A percentile compares a stretch with the other conserved stretches of the same genome.
phyloP scores from a whole-genome alignment of 2,329 filamentous ascomycete species.

The Fusarium nanum region DNA sequence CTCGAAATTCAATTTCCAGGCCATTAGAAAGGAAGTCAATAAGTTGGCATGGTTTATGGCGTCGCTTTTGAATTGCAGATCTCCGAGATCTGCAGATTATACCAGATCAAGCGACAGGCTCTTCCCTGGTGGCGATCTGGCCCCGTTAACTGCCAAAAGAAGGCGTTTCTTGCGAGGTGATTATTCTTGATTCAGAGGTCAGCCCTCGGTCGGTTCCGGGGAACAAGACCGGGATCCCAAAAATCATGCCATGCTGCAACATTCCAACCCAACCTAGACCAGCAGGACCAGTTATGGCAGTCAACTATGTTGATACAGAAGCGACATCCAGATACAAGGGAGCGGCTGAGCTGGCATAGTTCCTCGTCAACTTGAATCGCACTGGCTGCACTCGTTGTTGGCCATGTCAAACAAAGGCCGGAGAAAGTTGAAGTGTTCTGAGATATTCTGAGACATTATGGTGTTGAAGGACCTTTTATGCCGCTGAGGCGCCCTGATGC shows the following conservation, averaged over 20 bases:
- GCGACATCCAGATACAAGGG: slow-evolving; percentile 2
- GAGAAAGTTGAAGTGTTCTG: slow-evolving; percentile 2
- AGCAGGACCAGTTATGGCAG: background rate
- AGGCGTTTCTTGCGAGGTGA: slow-evolving; percentile 1
- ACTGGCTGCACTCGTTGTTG: background rate
- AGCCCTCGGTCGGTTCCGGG: slow-evolving; percentile 8
- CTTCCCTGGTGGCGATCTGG: background rate
- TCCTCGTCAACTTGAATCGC: background rate
- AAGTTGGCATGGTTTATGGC: background rate
- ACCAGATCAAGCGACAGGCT: background rate
- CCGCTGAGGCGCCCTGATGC: background rate
- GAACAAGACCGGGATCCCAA: background rate
- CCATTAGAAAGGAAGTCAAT: background rate
- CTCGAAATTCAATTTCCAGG: background rate
- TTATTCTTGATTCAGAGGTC: background rate
- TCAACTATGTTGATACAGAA: background rate
- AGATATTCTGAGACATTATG: slow-evolving; percentile 13
- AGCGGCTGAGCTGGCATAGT: background rate
- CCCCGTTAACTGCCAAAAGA: background rate
- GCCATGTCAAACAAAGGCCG: slow-evolving; percentile 6
- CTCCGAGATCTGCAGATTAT: slow-evolving; percentile 13
- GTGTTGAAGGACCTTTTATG: background rate
- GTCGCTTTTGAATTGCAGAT: background rate
- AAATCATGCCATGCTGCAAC: slow-evolving; percentile 4
- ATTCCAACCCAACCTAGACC: slow-evolving; percentile 8